Conservation (phyloP, 768 basidiomycete genomes). For the Grammothele lineata region DNA sequence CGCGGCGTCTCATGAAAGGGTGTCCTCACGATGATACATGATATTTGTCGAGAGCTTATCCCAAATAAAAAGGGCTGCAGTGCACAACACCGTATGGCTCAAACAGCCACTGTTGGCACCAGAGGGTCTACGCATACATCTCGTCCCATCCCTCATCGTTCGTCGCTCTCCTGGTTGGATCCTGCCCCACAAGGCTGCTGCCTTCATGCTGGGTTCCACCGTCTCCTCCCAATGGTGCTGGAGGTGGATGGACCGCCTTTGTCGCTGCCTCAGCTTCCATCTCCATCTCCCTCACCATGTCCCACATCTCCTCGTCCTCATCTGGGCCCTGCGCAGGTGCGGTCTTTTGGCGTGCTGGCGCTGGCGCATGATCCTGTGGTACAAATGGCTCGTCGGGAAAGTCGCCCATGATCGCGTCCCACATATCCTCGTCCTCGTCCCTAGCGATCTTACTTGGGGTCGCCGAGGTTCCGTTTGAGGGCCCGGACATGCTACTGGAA, state of each 20-base stretch:
- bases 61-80: too few relatives aligned
- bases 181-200: constrained; percentile 5
- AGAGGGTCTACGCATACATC: too few relatives aligned
- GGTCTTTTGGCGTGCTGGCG: constrained; percentile 3
- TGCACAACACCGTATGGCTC: too few relatives aligned
- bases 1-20: too few relatives aligned
- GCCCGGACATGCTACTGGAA: too few relatives aligned
- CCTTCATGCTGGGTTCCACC: too few relatives aligned
- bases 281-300: constrained; percentile 57
- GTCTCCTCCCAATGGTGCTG: too few relatives aligned
- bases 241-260: neutral
- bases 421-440: constrained; percentile 22
- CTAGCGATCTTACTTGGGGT: neutral
- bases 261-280: constrained; percentile 16
- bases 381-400: constrained; percentile 12
- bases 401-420: constrained; percentile 21
- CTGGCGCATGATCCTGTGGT: constrained; percentile 1
- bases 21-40: too few relatives aligned
- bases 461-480: neutral
- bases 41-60: too few relatives aligned
- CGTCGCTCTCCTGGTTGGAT: constrained; percentile 17
- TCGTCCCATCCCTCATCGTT: constrained; percentile 61
- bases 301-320: constrained; percentile 73
- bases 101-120: too few relatives aligned
- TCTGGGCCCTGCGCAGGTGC: constrained; percentile 26